Conservation (phyloP, 2,329 filamentous ascomycete genomes). For the Immersiporthe knoxdaviesiana region DNA sequence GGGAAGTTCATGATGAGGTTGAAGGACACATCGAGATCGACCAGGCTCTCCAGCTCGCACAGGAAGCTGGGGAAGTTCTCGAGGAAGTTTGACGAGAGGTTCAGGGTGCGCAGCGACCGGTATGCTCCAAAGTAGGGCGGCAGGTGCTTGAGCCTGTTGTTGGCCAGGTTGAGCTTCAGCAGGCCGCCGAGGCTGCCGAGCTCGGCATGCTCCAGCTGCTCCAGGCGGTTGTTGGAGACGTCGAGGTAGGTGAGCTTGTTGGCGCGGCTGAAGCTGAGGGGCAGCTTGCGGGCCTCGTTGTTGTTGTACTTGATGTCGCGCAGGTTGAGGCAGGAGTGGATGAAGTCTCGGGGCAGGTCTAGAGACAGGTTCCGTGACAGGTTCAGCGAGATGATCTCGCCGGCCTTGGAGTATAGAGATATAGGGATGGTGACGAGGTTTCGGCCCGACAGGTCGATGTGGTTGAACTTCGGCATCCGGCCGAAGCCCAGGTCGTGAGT, state of each 20-base stretch:
- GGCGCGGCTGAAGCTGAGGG: slow-evolving; percentile 81
- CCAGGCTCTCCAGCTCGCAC: slow-evolving; percentile 77
- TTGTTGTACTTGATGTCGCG: slow-evolving; percentile 95
- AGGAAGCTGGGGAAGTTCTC: slow-evolving; percentile 84
- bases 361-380: slow-evolving; percentile 89
- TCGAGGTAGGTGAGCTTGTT: slow-evolving; percentile 84
- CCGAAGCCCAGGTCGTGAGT: slow-evolving; percentile 80
- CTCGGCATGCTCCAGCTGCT: slow-evolving; percentile 83
- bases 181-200: slow-evolving; percentile 75
- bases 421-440: slow-evolving; percentile 96
- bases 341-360: slow-evolving; percentile 93
- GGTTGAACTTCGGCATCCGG: slow-evolving; percentile 87
- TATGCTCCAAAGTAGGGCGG: slow-evolving; percentile 85
- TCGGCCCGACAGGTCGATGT: slow-evolving; percentile 86
- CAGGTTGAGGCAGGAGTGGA: slow-evolving; percentile 87
- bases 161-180: slow-evolving; percentile 88
- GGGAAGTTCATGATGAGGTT: slow-evolving; percentile 83
- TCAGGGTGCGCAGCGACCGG: slow-evolving; percentile 77
- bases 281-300: slow-evolving; percentile 87
- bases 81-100: slow-evolving; percentile 92
- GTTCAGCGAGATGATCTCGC: slow-evolving; percentile 93
- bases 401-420: slow-evolving; percentile 85
- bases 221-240: slow-evolving; percentile 90
- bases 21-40: slow-evolving; percentile 96
- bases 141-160: slow-evolving; percentile 81